Evolutionary conservation across 1,284 basidiomycete species (phyloP), one percentile per base, ranked within the genome.

Genomic region (Ustilago tritici): DNA sequence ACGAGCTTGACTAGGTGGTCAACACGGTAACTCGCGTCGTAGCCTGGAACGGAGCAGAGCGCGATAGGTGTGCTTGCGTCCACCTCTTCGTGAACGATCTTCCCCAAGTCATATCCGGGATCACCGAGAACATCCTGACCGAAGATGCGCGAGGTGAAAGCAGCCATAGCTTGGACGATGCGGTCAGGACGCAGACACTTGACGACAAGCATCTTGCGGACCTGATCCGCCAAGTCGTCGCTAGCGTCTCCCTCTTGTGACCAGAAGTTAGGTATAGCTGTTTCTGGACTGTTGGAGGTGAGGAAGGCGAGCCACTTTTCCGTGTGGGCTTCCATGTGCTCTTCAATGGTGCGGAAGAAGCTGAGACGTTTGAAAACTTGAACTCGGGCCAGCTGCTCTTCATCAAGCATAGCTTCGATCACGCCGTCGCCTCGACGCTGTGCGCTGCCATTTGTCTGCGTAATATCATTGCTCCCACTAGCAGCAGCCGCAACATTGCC

Each of bases 171-270:
- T 84, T 94, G 93, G 57, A 95, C 87, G 19, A 96, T 89, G 60
- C 94, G 92, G 86, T 98, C 95, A 14, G 95, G 94, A 35, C 95
- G 90, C 82, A 96, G 88, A 85, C 93, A 95, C 86, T 95, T 95
- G 87, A 97, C 89, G 65, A 97, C 88, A 32, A 95, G 88, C 76
- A 94, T 89, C 17, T 90, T 89, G 36, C 93, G 92, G 58, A 95
- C 89, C 10, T 92, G 91, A 74, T 92, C 90, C 38, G 92, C 87
- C 60, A 91, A 53, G 6, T 70, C 68, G 23, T 43, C 57, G 23
- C 58, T 53, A 4, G 23, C 49, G 31, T 49, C 54, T 92, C 34
- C 82, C 53, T 79, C 82, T 3, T 63, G 64, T 0, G 81, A 90
- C 93, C 94, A 96, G 58, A 72, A 93, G 90, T 59, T 60, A 1